Percentiles rank a stretch among this genome's conserved stretches.
phyloP scores from a whole-genome alignment of 2,329 filamentous ascomycete genomes.

The Colletotrichum sp. region DNA sequence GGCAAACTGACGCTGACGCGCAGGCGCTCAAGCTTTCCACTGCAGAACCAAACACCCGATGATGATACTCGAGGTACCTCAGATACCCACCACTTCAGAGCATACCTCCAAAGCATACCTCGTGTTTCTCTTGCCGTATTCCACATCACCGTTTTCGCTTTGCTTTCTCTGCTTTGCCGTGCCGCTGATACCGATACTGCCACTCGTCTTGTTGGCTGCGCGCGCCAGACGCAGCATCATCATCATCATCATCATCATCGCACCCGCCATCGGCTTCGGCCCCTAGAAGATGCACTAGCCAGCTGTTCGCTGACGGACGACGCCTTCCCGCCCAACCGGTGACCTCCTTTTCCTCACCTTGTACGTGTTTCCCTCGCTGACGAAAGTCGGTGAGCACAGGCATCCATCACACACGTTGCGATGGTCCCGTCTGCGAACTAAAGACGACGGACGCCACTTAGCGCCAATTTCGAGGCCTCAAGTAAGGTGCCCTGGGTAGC shows the following conservation, averaged over 20 bases:
- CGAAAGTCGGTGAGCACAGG: slow-evolving; percentile 5
- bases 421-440: background rate
- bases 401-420: slow-evolving; percentile 7
- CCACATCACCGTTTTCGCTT: background rate
- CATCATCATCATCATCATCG: background rate
- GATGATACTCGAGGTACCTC: background rate
- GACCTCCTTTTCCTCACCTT: background rate
- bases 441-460: slow-evolving; percentile 4
- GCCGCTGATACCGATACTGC: background rate
- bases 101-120: background rate
- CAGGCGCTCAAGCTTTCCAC: background rate
- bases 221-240: background rate
- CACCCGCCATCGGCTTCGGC: background rate
- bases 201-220: background rate
- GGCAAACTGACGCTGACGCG: background rate
- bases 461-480: slow-evolving; percentile 5
- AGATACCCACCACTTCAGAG: background rate
- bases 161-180: background rate
- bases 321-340: background rate
- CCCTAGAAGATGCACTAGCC: slow-evolving; percentile 5
- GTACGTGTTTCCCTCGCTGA: background rate
- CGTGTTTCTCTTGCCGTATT: background rate
- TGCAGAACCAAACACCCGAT: background rate
- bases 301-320: slow-evolving; percentile 7
- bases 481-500: slow-evolving; percentile 17